A percentile compares a stretch with the other conserved stretches of the same genome.
These are phyloP conservation scores for Borovskyia barvae DNA, from an alignment of 208 protist species.

Conservation along the genomic window DNA sequence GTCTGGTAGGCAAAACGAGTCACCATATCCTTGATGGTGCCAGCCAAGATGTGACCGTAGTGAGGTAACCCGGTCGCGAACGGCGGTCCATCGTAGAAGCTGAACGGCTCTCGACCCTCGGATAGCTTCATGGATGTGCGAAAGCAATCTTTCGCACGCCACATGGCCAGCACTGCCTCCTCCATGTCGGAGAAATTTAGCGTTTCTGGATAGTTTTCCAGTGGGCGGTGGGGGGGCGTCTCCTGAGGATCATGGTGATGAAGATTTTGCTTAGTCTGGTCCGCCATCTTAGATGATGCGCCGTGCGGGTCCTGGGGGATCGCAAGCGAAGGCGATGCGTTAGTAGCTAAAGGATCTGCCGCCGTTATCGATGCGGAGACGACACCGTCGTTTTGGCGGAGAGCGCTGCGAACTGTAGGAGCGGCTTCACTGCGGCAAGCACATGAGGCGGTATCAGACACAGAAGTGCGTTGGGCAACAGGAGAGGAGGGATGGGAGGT, in stretches of 20 bases:
- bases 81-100: conserved; percentile 99
- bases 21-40: conserved; percentile 99
- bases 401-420: conserved; percentile 13
- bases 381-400: too few relatives aligned
- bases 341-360: not conserved
- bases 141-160: conserved; percentile 97
- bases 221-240: not conserved
- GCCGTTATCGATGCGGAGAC: not conserved
- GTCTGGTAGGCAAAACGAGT: conserved; percentile 98
- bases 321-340: too few relatives aligned
- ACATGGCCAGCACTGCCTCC: conserved; percentile 93
- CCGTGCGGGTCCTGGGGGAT: too few relatives aligned
- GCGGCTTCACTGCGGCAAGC: conserved; percentile 4
- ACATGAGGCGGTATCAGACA: too few relatives aligned
- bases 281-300: conserved; percentile 13
- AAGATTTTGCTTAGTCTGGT: not conserved
- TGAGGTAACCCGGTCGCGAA: conserved; percentile 99
- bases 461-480: too few relatives aligned
- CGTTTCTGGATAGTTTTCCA: conserved; percentile 74
- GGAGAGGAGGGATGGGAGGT: conserved; percentile 16
- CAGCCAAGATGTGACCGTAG: conserved; percentile 99
- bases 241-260: conserved; percentile 17
- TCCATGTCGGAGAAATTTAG: conserved; percentile 95
- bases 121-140: conserved; percentile 92
- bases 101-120: conserved; percentile 83